Evolutionary conservation across 345 rosid species (phyloP), one percentile per base, ranked within the genome.

Genomic region (Excoecaria cochinchinensis): DNA sequence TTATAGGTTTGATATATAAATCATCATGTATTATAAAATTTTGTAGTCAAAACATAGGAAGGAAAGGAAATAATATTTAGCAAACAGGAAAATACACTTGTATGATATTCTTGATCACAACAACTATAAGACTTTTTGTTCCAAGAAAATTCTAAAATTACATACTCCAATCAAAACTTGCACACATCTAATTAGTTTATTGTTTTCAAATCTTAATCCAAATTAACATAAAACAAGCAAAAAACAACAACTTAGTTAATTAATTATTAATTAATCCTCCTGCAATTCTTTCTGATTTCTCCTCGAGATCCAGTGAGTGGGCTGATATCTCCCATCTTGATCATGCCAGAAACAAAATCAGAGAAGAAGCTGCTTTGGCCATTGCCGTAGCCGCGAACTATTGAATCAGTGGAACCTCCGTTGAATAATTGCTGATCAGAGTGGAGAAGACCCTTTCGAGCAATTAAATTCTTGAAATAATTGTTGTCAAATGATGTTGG

Each of bases 351-450:
- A 19, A 40, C 81, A 40, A 84, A 87, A 63, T 82, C 90, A 13
- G 72, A 42, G 8, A 17, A 39, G 70, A 87, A 87, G 39, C 69
- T 68, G 50, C 24, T 2, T 19, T 67, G 72, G 64, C 61, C 57
- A 56, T 17, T 21, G 62, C 76, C 72, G 59, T 83, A 85, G 52
- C 70, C 25, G n/a, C 59, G 51, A 22, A 87, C 88, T 4, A 80
- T 47, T 0, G 74, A 75, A 72, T 80, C 84, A 16, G 85, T 47
- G 64, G 83, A 76, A 14, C 85, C 82, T 0, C 83, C 83, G 36
- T 21, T 79, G 64, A 76, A 87, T 46, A 87, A 74, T 52, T 82
- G 75, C 21, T 87, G 88, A 76, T 87, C 90, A n/a, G 86, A 87
- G 67, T 80, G 90, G 16, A 87, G 85, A 9, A 85, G 83, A 5